These are phyloP conservation scores for Cucumis cinereus DNA, from an alignment of 306 rosid genomes.

Conservation along the genomic window DNA sequence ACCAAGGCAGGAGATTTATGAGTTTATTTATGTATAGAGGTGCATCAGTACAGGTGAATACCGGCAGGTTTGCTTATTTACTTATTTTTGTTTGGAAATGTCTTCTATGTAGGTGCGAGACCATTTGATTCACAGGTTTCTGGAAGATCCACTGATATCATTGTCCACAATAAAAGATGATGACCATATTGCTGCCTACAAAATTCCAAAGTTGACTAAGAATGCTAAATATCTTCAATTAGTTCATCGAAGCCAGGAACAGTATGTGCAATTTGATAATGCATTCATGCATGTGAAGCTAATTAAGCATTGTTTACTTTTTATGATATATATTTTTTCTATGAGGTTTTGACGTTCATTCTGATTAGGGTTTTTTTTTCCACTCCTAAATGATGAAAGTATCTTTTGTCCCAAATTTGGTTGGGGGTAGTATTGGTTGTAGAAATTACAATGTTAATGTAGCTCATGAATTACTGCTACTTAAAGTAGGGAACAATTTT, in stretches of 20 bases:
- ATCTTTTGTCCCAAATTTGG: background rate
- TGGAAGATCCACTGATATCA: slow-evolving; percentile 70
- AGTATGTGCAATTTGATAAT: slow-evolving; percentile 34
- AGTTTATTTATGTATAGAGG: background rate
- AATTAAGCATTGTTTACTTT: background rate
- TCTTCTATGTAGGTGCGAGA: slow-evolving; percentile 47
- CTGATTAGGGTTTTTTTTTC: background rate
- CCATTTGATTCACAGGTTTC: slow-evolving; percentile 66
- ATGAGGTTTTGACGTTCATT: background rate
- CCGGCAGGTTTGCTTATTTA: background rate
- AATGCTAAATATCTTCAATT: slow-evolving; percentile 73
- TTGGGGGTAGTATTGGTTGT: background rate
- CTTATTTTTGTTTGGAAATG: background rate
- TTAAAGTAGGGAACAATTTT: background rate
- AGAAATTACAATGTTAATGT: background rate
- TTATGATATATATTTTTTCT: background rate
- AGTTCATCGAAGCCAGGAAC: slow-evolving; percentile 70
- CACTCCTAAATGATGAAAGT: background rate
- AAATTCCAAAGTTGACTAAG: slow-evolving; percentile 53
- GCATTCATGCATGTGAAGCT: background rate
- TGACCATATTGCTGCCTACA: slow-evolving; percentile 75
- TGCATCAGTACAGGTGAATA: background rate
- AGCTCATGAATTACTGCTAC: background rate
- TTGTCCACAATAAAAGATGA: slow-evolving; percentile 81
- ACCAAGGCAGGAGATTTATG: background rate